Evolutionary conservation across 495 filamentous ascomycete species (phyloP).

Genomic region (Xylaria nigripes): DNA sequence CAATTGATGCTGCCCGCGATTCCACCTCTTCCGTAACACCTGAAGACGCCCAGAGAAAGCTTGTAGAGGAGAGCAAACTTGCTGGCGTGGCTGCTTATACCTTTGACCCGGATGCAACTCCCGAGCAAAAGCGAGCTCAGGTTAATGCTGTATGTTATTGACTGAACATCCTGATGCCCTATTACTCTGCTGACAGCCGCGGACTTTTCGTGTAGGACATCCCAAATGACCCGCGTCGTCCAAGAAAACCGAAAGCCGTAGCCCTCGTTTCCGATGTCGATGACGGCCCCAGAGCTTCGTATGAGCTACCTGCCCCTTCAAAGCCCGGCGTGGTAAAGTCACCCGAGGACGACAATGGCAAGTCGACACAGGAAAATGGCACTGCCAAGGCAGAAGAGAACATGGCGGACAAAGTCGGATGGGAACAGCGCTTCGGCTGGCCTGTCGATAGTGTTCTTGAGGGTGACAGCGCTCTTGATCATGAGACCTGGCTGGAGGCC

Average conservation of each 20-base stretch:
- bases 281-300: conserved; percentile 57
- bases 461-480: conserved; percentile 67
- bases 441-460: conserved; percentile 41
- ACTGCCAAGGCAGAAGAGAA: conserved; percentile 50
- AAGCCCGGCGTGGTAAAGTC: conserved; percentile 54
- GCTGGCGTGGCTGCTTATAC: conserved; percentile 70
- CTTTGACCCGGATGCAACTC: conserved; percentile 79
- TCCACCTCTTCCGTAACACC: conserved; percentile 60
- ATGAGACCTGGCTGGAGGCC: conserved; percentile 78
- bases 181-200: conserved; percentile 1
- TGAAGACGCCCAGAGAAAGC: conserved; percentile 57
- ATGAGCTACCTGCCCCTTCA: conserved; percentile 69
- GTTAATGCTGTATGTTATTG: conserved; percentile 61
- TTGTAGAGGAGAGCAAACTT: conserved; percentile 67
- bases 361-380: conserved; percentile 36
- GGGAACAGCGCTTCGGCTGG: conserved; percentile 78
- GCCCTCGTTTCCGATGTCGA: conserved; percentile 69
- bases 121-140: conserved; percentile 75
- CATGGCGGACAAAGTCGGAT: conserved; percentile 67
- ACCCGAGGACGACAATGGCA: conserved; percentile 36
- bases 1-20: conserved; percentile 61
- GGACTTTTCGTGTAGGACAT: conserved; percentile 26
- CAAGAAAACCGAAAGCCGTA: conserved; percentile 56
- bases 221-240: conserved; percentile 52
- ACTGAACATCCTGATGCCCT: neutral